Base-by-base conservation (phyloP, 164 flowering plant species). In the Aristolochia californica region DNA sequence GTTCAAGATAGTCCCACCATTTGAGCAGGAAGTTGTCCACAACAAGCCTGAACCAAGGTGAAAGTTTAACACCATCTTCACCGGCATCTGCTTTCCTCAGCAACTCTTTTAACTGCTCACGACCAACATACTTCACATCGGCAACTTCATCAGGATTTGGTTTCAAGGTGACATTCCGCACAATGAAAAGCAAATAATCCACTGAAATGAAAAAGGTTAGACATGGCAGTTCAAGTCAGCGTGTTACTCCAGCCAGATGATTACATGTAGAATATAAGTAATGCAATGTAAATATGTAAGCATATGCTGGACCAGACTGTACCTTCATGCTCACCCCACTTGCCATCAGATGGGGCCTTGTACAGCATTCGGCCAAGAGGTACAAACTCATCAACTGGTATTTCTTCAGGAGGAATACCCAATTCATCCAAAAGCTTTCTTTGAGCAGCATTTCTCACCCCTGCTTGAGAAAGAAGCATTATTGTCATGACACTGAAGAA, bases 321-420 rank as follows among this genome's bases (percentile, higher is more conserved):
- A 93, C 99, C 72, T 83, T 93, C 99, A 67, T 93, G 97, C 70
- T 93, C 99, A 5, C 99, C 99, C 99, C 99, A 93, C 70, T 85
- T 93, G 49, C 97, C 99, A 72, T 93, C 95, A n/a, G 99, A 93
- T 53, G 99, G 97, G 21, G 99, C 99, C 75, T 87, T 85, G 84
- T 89, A 93, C 45, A 89, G 80, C 38, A 93, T 93, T 48, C 94
- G 89, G 1, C 99, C 91, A 53, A 93, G 73, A 2, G 99, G 85
- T 2, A 49, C 72, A 70, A 93, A 93, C 72, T 87, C 68, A 66
- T 89, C 87, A 45, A 89, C 91, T 7, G 99, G 97, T 47, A 87
- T 69, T 66, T 89, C 97, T 70, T 82, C 85, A 56, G 91, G 87
- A 43, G 79, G 76, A 65, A 93, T 89, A 52, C 99, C 99, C 53